phyloP scores from a whole-genome alignment of 2,329 filamentous ascomycete genomes.

The Xylaria sp. region DNA sequence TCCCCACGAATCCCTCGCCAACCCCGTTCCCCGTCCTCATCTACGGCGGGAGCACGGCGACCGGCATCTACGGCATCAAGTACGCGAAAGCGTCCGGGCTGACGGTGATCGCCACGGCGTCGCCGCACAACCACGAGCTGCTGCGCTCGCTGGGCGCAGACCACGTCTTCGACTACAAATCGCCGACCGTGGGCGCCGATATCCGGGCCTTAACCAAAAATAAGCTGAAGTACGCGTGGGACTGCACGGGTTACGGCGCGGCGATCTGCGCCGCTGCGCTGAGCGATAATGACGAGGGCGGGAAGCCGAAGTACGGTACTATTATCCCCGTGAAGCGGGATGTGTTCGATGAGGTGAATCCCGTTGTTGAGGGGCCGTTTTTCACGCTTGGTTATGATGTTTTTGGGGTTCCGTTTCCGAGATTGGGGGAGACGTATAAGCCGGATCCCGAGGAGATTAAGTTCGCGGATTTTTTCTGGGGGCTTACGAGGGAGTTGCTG shows the following conservation, averaged over 20 bases:
- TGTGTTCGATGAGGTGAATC: conserved; percentile 46
- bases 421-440: conserved; percentile 50
- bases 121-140: conserved; percentile 53
- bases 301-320: conserved; percentile 21
- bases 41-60: conserved; percentile 64
- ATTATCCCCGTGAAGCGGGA: conserved; percentile 35
- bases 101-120: conserved; percentile 54
- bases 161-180: conserved; percentile 50
- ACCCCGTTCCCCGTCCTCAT: conserved; percentile 55
- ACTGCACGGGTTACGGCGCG: conserved; percentile 49
- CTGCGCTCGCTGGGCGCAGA: conserved; percentile 49
- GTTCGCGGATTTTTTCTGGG: conserved; percentile 51
- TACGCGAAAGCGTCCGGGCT: conserved; percentile 56
- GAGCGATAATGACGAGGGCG: conserved; percentile 30
- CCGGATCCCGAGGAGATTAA: conserved; percentile 35
- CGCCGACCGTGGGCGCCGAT: conserved; percentile 40
- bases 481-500: conserved; percentile 50
- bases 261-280: conserved; percentile 32
- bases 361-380: conserved; percentile 47
- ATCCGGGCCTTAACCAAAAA: conserved; percentile 41
- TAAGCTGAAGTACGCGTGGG: conserved; percentile 49
- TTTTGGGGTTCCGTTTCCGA: conserved; percentile 52
- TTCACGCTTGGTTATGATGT: conserved; percentile 55
- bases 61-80: conserved; percentile 63
- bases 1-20: conserved; percentile 56